Base-by-base conservation (phyloP, 1,284 basidiomycete genomes). In the Trametes pubescens region DNA sequence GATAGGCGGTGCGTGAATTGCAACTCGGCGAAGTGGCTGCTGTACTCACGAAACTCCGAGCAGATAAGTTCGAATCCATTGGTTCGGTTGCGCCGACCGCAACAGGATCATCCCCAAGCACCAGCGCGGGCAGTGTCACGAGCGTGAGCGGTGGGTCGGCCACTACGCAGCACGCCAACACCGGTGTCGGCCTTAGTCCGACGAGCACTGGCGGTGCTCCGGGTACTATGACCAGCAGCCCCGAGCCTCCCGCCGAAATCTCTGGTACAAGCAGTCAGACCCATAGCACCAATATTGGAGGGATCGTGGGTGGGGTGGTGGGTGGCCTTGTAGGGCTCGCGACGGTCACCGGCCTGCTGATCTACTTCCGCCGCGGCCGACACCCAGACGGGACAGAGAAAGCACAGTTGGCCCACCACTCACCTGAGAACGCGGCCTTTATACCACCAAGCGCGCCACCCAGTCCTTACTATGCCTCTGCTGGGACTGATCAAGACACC, bases 31-130 rank as follows among this genome's bases (percentile, higher is more conserved):
- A 7, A 3, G 21, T 2, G 22, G 43, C 11, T 16, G 24, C 21
- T 4, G 10, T 54, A 37, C 38, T 44, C 40, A 26, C 24, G 22
- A 16, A 13, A 16, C 32, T 26, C n/a, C 1, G 13, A 38, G 11
- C 14, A 57, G 61, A 62, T 21, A 57, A 57, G n/a, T 32, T 62
- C 2, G 61, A 62, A 35, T 57, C 61, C 13, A 53, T 32, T 2
- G 55, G 61, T 32, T 57, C 55, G 1, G 49, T 46, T 18, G 34
- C 49, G 9, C 61, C 61, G 7, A 62, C 61, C 1, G 59, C 34
- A 6, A 24, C 59, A 10, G 52, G 51, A 14, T 4, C 18, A 1
- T 24, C 46, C 18, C 51, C 43, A 24, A 16, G 29, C 32, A 22
- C 44, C 13, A n/a, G 13, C 6, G 49, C 38, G 18, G 21, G 13